A percentile compares a stretch with the other conserved stretches of the same genome.
Evolutionary conservation across 73 alveolate genomes (phyloP).

Genomic region (Tetrahymena malaccensis): DNA sequence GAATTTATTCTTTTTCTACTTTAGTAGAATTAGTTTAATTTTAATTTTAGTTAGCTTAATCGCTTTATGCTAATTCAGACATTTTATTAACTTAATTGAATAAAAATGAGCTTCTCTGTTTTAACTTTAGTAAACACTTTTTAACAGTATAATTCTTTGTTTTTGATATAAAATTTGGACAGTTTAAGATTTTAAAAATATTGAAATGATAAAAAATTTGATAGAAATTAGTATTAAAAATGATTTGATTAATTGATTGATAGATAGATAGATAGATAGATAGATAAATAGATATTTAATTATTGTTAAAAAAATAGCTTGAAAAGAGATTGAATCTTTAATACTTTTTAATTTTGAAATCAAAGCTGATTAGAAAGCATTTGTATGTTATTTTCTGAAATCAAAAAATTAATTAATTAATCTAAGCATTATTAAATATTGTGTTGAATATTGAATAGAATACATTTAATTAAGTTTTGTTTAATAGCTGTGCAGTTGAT

Average conservation of each 20-base stretch:
- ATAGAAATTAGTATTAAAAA: background rate
- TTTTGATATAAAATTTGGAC: background rate
- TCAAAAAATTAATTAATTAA: background rate
- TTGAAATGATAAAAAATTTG: background rate
- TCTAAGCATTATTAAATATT: too few relatives aligned
- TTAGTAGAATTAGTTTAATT: background rate
- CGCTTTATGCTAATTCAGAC: background rate
- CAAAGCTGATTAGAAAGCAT: background rate
- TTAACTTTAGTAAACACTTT: background rate
- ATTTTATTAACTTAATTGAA: background rate
- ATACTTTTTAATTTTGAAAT: background rate
- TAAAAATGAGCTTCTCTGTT: background rate
- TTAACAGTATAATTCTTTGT: background rate
- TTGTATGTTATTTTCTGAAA: background rate
- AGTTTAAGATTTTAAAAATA: background rate
- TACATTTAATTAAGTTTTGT: too few relatives aligned
- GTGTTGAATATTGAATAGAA: background rate
- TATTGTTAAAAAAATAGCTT: background rate
- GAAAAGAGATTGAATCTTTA: background rate
- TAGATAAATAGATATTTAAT: too few relatives aligned
- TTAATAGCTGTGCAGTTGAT: too few relatives aligned
- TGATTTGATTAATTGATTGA: background rate
- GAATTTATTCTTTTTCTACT: background rate
- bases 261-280: background rate
- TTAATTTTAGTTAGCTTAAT: background rate